Evolutionary conservation across 805 yeast species (phyloP).

Genomic region (Schwanniomyces sp.): DNA sequence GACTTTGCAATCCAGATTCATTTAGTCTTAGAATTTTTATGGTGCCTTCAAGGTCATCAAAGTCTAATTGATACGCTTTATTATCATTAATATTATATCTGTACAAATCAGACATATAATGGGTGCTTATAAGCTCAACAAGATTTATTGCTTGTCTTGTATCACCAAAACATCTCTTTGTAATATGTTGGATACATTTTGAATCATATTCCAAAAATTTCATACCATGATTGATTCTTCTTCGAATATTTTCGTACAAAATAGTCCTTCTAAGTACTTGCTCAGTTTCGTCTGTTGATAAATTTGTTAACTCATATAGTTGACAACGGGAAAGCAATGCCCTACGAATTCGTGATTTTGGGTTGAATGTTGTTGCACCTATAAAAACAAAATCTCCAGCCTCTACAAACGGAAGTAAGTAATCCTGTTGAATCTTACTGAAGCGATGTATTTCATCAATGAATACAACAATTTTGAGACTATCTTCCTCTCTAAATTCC

Average conservation of each 20-base stretch:
- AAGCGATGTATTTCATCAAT: slow-evolving; percentile 94
- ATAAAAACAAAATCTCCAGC: slow-evolving; percentile 76
- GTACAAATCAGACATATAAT: slow-evolving; percentile 4
- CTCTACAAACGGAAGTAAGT: slow-evolving; percentile 80
- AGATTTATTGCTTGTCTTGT: slow-evolving; percentile 32
- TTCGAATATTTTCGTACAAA: slow-evolving; percentile 30
- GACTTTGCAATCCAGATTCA: slow-evolving; percentile 16
- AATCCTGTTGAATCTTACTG: slow-evolving; percentile 84
- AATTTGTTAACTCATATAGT: slow-evolving; percentile 64
- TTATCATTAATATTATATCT: neutral
- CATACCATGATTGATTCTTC: slow-evolving; percentile 11
- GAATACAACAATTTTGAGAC: slow-evolving; percentile 53
- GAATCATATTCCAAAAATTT: slow-evolving; percentile 14
- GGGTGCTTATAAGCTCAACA: slow-evolving; percentile 28
- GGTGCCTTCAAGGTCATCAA: slow-evolving; percentile 6
- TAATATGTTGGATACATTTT: slow-evolving; percentile 13
- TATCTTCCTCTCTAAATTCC: slow-evolving; percentile 36
- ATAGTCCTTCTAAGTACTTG: slow-evolving; percentile 60
- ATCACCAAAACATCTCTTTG: slow-evolving; percentile 26
- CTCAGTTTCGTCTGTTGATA: slow-evolving; percentile 49
- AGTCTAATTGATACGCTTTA: slow-evolving; percentile 3
- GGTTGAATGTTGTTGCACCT: slow-evolving; percentile 98
- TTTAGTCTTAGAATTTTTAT: slow-evolving; percentile 9
- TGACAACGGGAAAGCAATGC: slow-evolving; percentile 86
- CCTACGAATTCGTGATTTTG: slow-evolving; percentile 74